phyloP scores from a whole-genome alignment of 768 basidiomycete genomes.

The Pleurotus ostreatus region DNA sequence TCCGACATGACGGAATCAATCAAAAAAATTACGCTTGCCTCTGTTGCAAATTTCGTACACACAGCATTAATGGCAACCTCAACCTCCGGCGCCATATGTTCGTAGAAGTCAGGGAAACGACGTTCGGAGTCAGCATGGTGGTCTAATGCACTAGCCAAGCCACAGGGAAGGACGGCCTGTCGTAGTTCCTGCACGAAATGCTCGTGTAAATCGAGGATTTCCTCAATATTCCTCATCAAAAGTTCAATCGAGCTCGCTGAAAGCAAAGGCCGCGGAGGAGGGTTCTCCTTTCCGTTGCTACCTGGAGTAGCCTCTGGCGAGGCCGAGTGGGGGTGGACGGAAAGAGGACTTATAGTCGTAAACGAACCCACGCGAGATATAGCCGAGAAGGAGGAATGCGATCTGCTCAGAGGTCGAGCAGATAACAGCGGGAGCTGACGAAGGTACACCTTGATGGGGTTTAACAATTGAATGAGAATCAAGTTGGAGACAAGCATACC shows the following conservation, averaged over 20 bases:
- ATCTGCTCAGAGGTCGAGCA: conserved; percentile 34
- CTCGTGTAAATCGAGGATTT: conserved; percentile 68
- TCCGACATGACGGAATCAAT: conserved; percentile 1
- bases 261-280: conserved; percentile 46
- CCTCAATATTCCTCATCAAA: conserved; percentile 63
- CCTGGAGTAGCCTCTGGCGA: background rate
- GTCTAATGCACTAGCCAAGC: conserved; percentile 36
- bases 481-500: conserved; percentile 33
- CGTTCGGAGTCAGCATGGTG: conserved; percentile 8
- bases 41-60: conserved; percentile 53
- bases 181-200: conserved; percentile 55
- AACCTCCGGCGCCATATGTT: conserved; percentile 24
- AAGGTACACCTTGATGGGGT: conserved; percentile 54
- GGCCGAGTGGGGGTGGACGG: conserved; percentile 1
- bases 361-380: conserved; percentile 44
- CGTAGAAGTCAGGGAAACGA: conserved; percentile 1
- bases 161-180: conserved; percentile 44
- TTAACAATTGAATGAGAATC: conserved; percentile 1
- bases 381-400: conserved; percentile 35
- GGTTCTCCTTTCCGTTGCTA: conserved; percentile 20
- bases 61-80: conserved; percentile 45
- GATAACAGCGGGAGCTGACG: conserved; percentile 47
- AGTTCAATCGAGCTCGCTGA: conserved; percentile 52
- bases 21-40: conserved; percentile 33
- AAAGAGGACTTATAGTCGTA: conserved; percentile 20